Conservation (phyloP, 2,329 filamentous ascomycete species). For the Fusarium austroafricanum region DNA sequence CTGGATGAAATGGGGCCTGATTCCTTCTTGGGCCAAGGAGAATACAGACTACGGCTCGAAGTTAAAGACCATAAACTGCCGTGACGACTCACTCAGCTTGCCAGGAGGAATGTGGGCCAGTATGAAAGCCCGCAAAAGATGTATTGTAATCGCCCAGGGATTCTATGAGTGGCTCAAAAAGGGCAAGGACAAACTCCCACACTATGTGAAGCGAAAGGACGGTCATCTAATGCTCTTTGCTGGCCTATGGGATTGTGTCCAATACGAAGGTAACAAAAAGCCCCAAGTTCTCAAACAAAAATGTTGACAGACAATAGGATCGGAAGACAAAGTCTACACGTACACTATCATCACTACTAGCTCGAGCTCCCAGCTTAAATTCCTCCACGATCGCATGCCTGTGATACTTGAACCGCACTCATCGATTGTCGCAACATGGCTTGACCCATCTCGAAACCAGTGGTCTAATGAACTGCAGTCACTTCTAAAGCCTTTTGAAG, state of each 20-base stretch:
- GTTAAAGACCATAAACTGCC: slow-evolving; percentile 94
- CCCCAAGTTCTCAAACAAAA: not conserved
- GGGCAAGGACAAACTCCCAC: slow-evolving; percentile 81
- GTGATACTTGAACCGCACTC: slow-evolving; percentile 86
- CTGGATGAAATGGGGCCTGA: slow-evolving; percentile 94
- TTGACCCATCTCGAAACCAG: slow-evolving; percentile 76
- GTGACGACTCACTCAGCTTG: slow-evolving; percentile 83
- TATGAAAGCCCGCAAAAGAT: slow-evolving; percentile 91
- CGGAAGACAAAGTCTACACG: slow-evolving; percentile 78
- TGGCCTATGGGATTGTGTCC: slow-evolving; percentile 89
- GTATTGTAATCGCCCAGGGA: slow-evolving; percentile 87
- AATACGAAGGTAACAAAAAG: slow-evolving; percentile 74
- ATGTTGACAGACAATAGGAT: slow-evolving; percentile 22
- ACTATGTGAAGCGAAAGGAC: slow-evolving; percentile 86
- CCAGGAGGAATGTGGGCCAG: slow-evolving; percentile 88
- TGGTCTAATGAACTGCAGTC: slow-evolving; percentile 85
- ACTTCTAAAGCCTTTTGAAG: slow-evolving; percentile 81
- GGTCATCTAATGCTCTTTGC: slow-evolving; percentile 88
- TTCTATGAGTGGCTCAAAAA: slow-evolving; percentile 98
- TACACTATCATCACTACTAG: slow-evolving; percentile 95
- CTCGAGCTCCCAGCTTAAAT: slow-evolving; percentile 83
- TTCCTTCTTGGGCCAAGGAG: slow-evolving; percentile 93
- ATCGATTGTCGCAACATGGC: slow-evolving; percentile 76
- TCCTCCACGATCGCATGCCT: slow-evolving; percentile 95
- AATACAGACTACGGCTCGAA: slow-evolving; percentile 80